Base-by-base conservation (phyloP, 148 eudicot species). In the Selenicereus undatus region DNA sequence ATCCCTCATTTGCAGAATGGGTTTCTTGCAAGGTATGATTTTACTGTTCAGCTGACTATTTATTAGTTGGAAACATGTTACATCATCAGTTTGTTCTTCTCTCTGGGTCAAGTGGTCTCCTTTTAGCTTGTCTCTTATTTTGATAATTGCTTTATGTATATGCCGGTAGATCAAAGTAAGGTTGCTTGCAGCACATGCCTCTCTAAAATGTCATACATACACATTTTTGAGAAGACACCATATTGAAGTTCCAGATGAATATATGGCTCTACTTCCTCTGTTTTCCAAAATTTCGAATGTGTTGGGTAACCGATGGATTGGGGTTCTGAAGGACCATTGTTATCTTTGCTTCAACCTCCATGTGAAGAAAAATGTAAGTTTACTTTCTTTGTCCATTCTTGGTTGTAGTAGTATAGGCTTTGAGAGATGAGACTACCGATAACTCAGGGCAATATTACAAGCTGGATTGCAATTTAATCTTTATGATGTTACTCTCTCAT, bases 1-100 rank as follows among this genome's bases (percentile, higher is more conserved):
- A 93, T 88, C 99, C 99, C 79, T 96, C 98, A 77, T 96, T 90
- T 89, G 99, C 99, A 35, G 99, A 96, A 85, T 96, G 99, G 99
- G 98, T 96, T 30, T 93, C 99, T 51, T 91, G 97, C 91, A 96
- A 96, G 99, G 99, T 96, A 74, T 78, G 22, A 48, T 74, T 11
- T 16, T 79, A 75, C 30, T 43, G 71, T 51, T 68, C 36, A 69
- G 79, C 26, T 56, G 32, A 77, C 29, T 50, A 62, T 76, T 14
- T 51, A n/a, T 74, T 5, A 29, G 48, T 74, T 5, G 52, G 54
- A 43, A 11, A 9, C 27, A 29, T 74, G 32, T 21, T 4, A 30
- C 9, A 11, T 3, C 7, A 13, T 22, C 32, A 16, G 21, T 17
- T 73, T 24, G 65, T 74, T 73, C 62, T 39, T 48, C 22, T 22